Conservation (phyloP, 108 stramenopile species). For the Nitzschia inconspicua region DNA sequence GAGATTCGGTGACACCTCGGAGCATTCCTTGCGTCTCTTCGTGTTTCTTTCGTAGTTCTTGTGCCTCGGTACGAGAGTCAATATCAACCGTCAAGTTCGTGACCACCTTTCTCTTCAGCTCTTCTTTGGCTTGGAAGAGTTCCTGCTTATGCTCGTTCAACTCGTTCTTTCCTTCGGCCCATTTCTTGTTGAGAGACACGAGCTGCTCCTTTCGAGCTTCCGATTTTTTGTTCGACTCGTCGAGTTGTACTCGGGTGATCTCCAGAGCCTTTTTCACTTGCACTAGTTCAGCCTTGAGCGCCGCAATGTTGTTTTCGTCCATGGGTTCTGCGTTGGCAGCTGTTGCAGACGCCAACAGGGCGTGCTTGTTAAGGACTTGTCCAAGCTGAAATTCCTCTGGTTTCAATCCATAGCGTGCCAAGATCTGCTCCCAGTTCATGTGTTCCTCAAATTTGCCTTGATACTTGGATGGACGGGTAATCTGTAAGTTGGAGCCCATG, state of each 20-base stretch:
- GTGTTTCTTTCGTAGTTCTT: slow-evolving; percentile 30
- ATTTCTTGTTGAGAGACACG: slow-evolving; percentile 38
- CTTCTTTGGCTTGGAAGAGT: slow-evolving; percentile 23
- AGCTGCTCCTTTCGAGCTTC: slow-evolving; percentile 41
- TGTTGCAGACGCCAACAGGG: slow-evolving; percentile 17
- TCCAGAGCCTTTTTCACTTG: slow-evolving; percentile 34
- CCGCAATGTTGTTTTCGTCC: slow-evolving; percentile 26
- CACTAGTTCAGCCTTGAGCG: slow-evolving; percentile 32
- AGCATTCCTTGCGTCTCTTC: slow-evolving; percentile 43
- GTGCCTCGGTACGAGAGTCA: slow-evolving; percentile 25
- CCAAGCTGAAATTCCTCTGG: slow-evolving; percentile 67
- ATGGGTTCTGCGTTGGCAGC: slow-evolving; percentile 27
- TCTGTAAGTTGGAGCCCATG: slow-evolving; percentile 78
- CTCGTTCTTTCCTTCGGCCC: slow-evolving; percentile 36
- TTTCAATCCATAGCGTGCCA: slow-evolving; percentile 80
- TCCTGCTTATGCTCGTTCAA: slow-evolving; percentile 27
- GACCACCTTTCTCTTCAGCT: slow-evolving; percentile 15
- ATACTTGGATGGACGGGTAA: slow-evolving; percentile 90
- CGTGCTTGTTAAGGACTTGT: slow-evolving; percentile 29
- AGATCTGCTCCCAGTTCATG: slow-evolving; percentile 92
- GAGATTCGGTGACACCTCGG: slow-evolving; percentile 38
- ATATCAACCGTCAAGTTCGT: slow-evolving; percentile 9
- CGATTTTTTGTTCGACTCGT: slow-evolving; percentile 38
- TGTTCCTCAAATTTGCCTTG: slow-evolving; percentile 79
- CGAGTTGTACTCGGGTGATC: slow-evolving; percentile 29